Evolutionary conservation across 805 yeast species (phyloP).

Genomic region (Candida morakotiae): DNA sequence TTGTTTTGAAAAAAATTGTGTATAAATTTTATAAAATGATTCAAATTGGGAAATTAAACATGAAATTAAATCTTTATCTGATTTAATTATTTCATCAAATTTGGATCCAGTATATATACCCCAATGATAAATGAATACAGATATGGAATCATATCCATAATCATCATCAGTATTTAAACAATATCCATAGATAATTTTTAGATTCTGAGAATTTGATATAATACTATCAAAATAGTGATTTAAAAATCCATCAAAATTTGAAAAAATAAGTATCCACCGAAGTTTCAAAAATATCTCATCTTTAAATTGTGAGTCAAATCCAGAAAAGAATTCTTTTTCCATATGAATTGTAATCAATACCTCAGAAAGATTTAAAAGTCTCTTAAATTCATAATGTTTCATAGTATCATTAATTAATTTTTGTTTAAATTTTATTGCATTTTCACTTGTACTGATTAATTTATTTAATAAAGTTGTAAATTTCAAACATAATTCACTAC

Average conservation of each 20-base stretch:
- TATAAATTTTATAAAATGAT: slow-evolving; percentile 11
- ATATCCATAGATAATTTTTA: slow-evolving; percentile 14
- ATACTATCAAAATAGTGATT: slow-evolving; percentile 17
- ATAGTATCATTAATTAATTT: slow-evolving; percentile 12
- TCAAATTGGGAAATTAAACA: slow-evolving; percentile 13
- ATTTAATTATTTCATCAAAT: slow-evolving; percentile 9
- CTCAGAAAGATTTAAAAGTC: too few species aligned
- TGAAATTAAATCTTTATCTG: slow-evolving; percentile 1
- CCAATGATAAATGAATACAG: slow-evolving; percentile 22
- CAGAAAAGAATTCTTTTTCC: slow-evolving; percentile 19
- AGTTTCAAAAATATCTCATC: slow-evolving; percentile 17
- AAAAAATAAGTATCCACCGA: slow-evolving; percentile 28
- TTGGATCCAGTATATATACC: slow-evolving; percentile 12
- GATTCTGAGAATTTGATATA: slow-evolving; percentile 11
- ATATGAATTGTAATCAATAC: slow-evolving; percentile 13
- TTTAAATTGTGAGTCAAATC: too few species aligned
- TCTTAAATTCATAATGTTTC: not conserved
- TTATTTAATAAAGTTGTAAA: slow-evolving; percentile 14
- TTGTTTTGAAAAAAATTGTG: slow-evolving; percentile 11
- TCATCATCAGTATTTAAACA: slow-evolving; percentile 16
- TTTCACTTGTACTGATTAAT: slow-evolving; percentile 10
- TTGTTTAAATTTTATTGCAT: slow-evolving; percentile 11
- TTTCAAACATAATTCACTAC: slow-evolving; percentile 5
- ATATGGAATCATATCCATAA: slow-evolving; percentile 17
- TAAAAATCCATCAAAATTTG: slow-evolving; percentile 19